phyloP scores from a whole-genome alignment of 2,329 filamentous ascomycete genomes.

The Madurella mycetomatis region DNA sequence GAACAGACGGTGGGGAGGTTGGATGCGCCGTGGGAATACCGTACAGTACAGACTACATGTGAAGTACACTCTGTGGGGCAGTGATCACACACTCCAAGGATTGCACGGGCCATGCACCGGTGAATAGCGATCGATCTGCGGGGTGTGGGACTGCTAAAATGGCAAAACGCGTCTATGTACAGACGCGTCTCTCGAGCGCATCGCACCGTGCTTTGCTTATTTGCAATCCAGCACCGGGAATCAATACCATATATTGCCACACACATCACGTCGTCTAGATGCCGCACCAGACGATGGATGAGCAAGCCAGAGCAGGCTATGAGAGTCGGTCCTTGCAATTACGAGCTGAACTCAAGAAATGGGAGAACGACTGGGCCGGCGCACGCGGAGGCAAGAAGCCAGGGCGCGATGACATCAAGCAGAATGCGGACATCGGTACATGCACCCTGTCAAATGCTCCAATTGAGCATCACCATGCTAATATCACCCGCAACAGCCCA shows the following conservation, averaged over 20 bases:
- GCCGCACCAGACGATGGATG: conserved; percentile 41
- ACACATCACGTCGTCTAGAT: neutral
- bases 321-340: conserved; percentile 51
- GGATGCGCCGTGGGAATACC: neutral
- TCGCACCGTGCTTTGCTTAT: neutral
- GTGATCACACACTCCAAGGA: too few relatives aligned
- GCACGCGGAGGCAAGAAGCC: conserved; percentile 65
- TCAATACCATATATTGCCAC: neutral
- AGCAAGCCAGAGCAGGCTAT: conserved; percentile 39
- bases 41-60: too few relatives aligned
- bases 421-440: conserved; percentile 65
- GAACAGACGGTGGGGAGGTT: neutral
- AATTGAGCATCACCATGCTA: neutral
- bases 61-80: neutral
- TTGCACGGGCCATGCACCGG: too few relatives aligned
- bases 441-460: neutral
- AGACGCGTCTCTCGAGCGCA: conserved; percentile 2
- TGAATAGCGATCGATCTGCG: neutral
- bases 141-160: neutral
- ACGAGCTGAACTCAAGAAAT: conserved; percentile 67
- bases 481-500: conserved; percentile 42
- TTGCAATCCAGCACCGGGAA: neutral
- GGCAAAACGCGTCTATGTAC: conserved; percentile 11
- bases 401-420: conserved; percentile 70
- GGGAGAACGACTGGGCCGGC: conserved; percentile 65